phyloP scores from a whole-genome alignment of 306 rosid species.

The Prunus padus region DNA sequence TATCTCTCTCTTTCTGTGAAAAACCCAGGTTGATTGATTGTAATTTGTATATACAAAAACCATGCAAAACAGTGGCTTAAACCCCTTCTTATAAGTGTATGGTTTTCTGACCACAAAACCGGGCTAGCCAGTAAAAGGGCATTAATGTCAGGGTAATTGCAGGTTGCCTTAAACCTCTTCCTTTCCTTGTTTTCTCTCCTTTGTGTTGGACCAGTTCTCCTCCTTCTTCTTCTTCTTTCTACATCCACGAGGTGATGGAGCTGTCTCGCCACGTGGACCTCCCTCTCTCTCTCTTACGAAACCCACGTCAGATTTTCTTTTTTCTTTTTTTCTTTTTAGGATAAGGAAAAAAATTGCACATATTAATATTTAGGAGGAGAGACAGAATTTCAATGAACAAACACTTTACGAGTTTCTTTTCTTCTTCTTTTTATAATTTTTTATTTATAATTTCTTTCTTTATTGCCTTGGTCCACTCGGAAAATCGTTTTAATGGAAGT shows the following conservation, averaged over 20 bases:
- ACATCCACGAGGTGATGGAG: background rate
- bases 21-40: conserved; percentile 23
- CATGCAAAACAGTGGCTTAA: conserved; percentile 58
- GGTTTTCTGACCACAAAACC: conserved; percentile 64
- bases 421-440: background rate
- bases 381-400: background rate
- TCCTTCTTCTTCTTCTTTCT: conserved; percentile 32
- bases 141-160: conserved; percentile 35
- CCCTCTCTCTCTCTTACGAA: conserved; percentile 15
- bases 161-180: conserved; percentile 24
- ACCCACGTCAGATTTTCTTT: conserved; percentile 15
- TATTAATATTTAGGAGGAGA: background rate
- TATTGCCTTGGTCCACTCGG: conserved; percentile 22
- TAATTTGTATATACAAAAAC: conserved; percentile 26
- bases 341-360: conserved; percentile 16
- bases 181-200: background rate
- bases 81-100: conserved; percentile 40
- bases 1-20: conserved; percentile 23
- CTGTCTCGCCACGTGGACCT: conserved; percentile 49
- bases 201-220: conserved; percentile 39
- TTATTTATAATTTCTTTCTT: background rate
- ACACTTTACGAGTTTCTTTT: background rate
- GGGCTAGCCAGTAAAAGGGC: conserved; percentile 44
- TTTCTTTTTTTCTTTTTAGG: background rate
- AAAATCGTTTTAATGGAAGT: background rate